Percentiles rank a stretch among this genome's conserved stretches.
Conservation (phyloP, 352 stramenopile species). For the Globisporangium takayamanum region DNA sequence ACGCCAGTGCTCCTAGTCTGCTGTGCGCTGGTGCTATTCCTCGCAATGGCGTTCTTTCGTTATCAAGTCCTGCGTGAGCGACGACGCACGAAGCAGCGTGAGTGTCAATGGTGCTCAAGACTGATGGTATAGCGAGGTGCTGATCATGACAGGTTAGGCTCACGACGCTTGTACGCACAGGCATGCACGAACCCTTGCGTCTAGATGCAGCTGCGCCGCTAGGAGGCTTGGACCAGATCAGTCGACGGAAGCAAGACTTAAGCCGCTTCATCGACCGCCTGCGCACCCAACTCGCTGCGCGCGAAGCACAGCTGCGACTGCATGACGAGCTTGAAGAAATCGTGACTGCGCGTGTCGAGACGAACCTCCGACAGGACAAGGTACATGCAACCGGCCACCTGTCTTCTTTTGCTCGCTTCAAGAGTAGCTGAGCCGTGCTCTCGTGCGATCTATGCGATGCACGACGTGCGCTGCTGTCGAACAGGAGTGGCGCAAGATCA, state of each 20-base stretch:
- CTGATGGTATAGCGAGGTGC: too few relatives aligned
- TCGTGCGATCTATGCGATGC: background rate
- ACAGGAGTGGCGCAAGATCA: constrained; percentile 63
- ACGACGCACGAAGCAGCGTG: too few relatives aligned
- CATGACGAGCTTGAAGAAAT: constrained; percentile 66
- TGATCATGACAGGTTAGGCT: background rate
- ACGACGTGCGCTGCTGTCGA: background rate
- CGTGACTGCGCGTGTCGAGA: constrained; percentile 50
- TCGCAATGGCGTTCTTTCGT: too few relatives aligned
- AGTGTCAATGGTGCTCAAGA: too few relatives aligned
- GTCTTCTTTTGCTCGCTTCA: background rate
- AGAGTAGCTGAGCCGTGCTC: background rate
- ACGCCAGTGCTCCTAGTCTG: too few relatives aligned
- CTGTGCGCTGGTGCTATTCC: too few relatives aligned
- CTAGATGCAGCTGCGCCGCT: constrained; percentile 18
- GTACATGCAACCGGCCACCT: constrained; percentile 12
- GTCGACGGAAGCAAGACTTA: constrained; percentile 57
- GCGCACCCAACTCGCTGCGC: constrained; percentile 33
- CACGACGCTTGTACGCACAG: constrained; percentile 12
- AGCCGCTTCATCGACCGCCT: constrained; percentile 49
- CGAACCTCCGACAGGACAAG: constrained; percentile 35
- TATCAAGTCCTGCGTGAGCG: too few relatives aligned
- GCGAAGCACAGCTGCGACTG: constrained; percentile 49
- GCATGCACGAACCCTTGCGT: constrained; percentile 37
- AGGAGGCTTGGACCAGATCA: constrained; percentile 41